Percentiles rank a stretch among this genome's conserved stretches.
phyloP scores from a whole-genome alignment of 2,329 filamentous ascomycete genomes.

The Verticillium isaacii region DNA sequence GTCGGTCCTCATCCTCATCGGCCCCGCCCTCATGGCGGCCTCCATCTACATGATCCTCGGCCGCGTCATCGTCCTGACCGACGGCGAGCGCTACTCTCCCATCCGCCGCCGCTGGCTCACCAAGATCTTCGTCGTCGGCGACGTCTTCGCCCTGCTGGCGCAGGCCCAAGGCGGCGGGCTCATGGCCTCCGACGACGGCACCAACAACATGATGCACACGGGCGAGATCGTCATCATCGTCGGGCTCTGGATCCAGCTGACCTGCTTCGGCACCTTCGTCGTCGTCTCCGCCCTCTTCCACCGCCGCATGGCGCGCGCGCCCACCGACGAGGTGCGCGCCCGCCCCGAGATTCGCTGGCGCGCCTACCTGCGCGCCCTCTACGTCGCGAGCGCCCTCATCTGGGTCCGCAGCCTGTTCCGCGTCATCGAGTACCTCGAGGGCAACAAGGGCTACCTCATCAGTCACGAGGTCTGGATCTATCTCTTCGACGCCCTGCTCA shows the following conservation, averaged over 20 bases:
- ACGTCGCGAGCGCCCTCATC: slow-evolving; percentile 44
- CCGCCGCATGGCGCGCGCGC: slow-evolving; percentile 18
- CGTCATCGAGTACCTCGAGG: slow-evolving; percentile 14
- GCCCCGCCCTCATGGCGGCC: slow-evolving; percentile 42
- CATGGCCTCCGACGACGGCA: slow-evolving; percentile 13
- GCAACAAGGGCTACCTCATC: slow-evolving; percentile 28
- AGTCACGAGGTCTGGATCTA: slow-evolving; percentile 35
- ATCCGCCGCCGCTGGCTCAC: slow-evolving; percentile 39
- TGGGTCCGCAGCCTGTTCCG: slow-evolving; percentile 20
- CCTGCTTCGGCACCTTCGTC: slow-evolving; percentile 53
- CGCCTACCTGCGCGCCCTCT: slow-evolving; percentile 41
- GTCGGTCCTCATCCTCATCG: slow-evolving; percentile 37
- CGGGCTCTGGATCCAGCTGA: slow-evolving; percentile 52
- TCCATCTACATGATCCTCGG: slow-evolving; percentile 47
- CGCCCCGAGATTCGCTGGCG: slow-evolving; percentile 18
- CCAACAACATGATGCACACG: slow-evolving; percentile 13
- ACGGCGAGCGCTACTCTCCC: slow-evolving; percentile 26
- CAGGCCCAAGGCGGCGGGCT: slow-evolving; percentile 41
- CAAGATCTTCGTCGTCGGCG: slow-evolving; percentile 49
- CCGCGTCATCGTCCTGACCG: slow-evolving; percentile 33
- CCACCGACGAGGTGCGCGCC: slow-evolving; percentile 10
- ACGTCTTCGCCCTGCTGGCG: slow-evolving; percentile 46
- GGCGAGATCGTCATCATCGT: slow-evolving; percentile 49
- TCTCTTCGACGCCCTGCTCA: slow-evolving; percentile 34
- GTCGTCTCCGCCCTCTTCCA: slow-evolving; percentile 45